Percentiles rank a stretch among this genome's conserved stretches.
phyloP scores from a whole-genome alignment of 129 eudicot species.

The Flaveria robusta region DNA sequence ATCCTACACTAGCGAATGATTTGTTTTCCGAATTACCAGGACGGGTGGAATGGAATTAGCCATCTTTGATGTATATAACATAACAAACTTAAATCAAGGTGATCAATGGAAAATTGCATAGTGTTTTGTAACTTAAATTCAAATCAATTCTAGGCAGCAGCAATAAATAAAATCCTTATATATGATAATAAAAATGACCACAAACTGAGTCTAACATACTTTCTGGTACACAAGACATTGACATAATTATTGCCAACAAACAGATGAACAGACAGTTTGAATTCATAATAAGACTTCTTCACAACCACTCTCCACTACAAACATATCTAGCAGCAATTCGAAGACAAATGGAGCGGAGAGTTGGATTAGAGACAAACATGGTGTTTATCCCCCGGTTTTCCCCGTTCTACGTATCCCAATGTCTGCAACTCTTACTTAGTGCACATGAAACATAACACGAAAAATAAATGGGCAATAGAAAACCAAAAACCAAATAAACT shows the following conservation, averaged over 20 bases:
- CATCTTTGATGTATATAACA: slow-evolving; percentile 5
- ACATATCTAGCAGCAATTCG: slow-evolving; percentile 39
- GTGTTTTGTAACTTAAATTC: background rate
- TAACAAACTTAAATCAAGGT: slow-evolving; percentile 20
- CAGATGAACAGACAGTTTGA: slow-evolving; percentile 28
- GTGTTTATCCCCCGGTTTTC: slow-evolving; percentile 36
- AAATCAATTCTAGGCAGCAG: background rate
- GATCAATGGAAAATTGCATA: slow-evolving; percentile 14
- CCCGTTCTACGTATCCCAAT: slow-evolving; percentile 24
- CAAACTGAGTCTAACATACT: slow-evolving; percentile 52
- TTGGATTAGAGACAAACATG: slow-evolving; percentile 31
- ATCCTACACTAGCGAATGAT: slow-evolving; percentile 42
- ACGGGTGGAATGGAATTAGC: slow-evolving; percentile 37
- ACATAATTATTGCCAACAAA: slow-evolving; percentile 49
- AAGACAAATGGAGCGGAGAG: slow-evolving; percentile 28
- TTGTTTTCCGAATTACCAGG: slow-evolving; percentile 23
- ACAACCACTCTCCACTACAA: slow-evolving; percentile 66
- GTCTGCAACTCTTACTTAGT: slow-evolving; percentile 44
- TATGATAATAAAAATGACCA: slow-evolving; percentile 33
- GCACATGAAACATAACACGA: slow-evolving; percentile 50
- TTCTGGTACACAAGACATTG: slow-evolving; percentile 50
- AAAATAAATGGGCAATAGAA: slow-evolving; percentile 37
- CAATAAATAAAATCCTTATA: slow-evolving; percentile 43
- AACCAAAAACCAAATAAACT: slow-evolving; percentile 51
- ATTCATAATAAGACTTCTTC: slow-evolving; percentile 46